Percentiles rank a stretch among this genome's conserved stretches.
These are phyloP conservation scores for Fusarium sp. DNA, from an alignment of 2,329 filamentous ascomycete genomes.

Conservation along the genomic window DNA sequence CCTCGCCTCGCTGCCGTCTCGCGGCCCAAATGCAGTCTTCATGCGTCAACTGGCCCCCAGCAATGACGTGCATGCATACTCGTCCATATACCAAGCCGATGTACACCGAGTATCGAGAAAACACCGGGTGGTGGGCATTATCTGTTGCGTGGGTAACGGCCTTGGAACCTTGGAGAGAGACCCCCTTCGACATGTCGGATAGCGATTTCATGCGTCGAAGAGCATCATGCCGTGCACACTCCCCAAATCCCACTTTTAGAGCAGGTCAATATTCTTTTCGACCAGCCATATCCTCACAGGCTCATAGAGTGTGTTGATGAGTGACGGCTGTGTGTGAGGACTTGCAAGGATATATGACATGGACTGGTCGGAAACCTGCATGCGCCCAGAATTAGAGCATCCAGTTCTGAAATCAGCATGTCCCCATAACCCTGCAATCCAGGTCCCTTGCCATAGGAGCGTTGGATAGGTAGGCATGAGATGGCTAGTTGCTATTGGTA, in stretches of 20 bases:
- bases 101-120: slow-evolving; percentile 20
- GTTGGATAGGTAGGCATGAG: not conserved
- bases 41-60: slow-evolving; percentile 11
- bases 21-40: slow-evolving; percentile 28
- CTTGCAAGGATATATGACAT: slow-evolving; percentile 17
- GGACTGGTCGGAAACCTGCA: slow-evolving; percentile 29
- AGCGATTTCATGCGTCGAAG: not conserved
- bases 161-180: not conserved
- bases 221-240: not conserved
- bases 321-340: slow-evolving; percentile 8
- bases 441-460: not conserved
- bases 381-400: slow-evolving; percentile 8
- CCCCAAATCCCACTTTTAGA: not conserved
- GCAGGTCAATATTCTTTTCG: not conserved
- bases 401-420: slow-evolving; percentile 6
- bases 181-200: not conserved
- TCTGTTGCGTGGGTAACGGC: not conserved
- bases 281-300: not conserved
- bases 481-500: not conserved
- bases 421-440: slow-evolving; percentile 18
- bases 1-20: slow-evolving; percentile 5
- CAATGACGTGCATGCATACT: slow-evolving; percentile 32
- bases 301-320: not conserved
- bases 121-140: not conserved
- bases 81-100: slow-evolving; percentile 1